phyloP scores from a whole-genome alignment of 768 basidiomycete genomes.

The Arthromyces matolae region DNA sequence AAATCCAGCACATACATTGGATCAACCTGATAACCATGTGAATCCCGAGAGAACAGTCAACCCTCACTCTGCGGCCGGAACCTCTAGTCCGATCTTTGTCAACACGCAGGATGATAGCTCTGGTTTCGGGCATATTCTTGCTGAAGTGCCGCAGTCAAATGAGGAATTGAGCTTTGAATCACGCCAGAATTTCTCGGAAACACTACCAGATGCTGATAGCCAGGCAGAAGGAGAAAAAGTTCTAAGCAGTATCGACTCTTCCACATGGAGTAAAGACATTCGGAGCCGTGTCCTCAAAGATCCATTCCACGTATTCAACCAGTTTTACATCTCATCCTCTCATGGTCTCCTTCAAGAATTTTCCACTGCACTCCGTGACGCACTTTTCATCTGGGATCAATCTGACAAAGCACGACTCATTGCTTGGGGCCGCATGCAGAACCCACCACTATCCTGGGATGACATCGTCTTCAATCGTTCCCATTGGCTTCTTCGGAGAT shows the following conservation, averaged over 20 bases:
- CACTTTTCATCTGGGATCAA: conserved; percentile 21
- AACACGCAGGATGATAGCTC: too few species aligned
- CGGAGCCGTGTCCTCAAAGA: conserved; percentile 18
- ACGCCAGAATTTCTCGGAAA: not conserved
- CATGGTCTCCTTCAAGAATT: conserved; percentile 22
- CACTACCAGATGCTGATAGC: not conserved
- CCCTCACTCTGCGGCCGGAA: too few species aligned
- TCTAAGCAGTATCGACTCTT: not conserved
- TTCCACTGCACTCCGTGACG: conserved; percentile 20
- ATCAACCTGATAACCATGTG: not conserved
- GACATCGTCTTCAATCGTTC: conserved; percentile 10
- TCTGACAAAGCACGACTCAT: conserved; percentile 19
- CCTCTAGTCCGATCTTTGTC: too few species aligned
- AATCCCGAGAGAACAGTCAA: too few species aligned
- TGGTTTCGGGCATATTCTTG: not conserved
- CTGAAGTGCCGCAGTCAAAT: not conserved
- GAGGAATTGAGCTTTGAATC: not conserved
- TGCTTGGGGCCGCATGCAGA: conserved; percentile 14
- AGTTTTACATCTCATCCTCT: conserved; percentile 18
- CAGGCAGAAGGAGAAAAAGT: not conserved
- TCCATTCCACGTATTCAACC: conserved; percentile 25
- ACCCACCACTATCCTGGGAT: conserved; percentile 7
- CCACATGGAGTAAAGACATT: not conserved
- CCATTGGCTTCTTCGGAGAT: conserved; percentile 23
- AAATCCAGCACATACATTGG: not conserved